Base-by-base conservation (phyloP, 2,329 filamentous ascomycete genomes). In the Aspergillus pseudonomiae region DNA sequence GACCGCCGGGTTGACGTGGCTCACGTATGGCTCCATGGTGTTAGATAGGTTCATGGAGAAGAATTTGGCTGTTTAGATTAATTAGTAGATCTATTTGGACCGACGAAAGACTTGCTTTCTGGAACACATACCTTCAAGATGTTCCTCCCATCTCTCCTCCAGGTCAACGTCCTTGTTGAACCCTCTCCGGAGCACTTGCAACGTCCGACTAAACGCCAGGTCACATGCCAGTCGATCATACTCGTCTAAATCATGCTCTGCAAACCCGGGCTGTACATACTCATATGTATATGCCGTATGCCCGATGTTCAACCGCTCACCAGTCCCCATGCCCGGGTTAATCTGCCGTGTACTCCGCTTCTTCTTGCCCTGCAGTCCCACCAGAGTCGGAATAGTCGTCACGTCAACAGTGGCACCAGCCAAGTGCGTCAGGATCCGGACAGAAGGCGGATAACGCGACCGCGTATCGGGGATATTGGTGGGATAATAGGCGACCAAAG, bases 201-300 rank as follows among this genome's bases (percentile, higher is more conserved):
- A 71, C 41, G 86, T 89, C 9, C 91, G 82, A n/a, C 84, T 86
- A 84, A 89, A 93, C 0, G 91, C 89, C 24, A 93, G 71, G n/a
- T 85, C 84, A 1, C 89, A 86, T 0, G 85, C 84, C 3, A 91
- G 80, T 11, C 83, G 80, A 66, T 92, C 85, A 69, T 88, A 93
- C 67, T 90, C 86, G 2, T 91, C 88, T 36, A 91, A 74, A 61
- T 92, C 87, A 24, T 84, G 83, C 75, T 93, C 90, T 0, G 91
- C 91, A 66, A 94, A 93, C 0, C 91, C 91, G 0, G 86, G 78
- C 57, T 86, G 79, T 0, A 78, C 85, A 64, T 82, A 80, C 12
- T 83, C 80, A 67, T 90, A 90, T 0, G 82, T 82, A 70, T 84
- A 88, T 4, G 74, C 72, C 7, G 71, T 72, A 60, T 77, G 76